Base-by-base conservation (phyloP, 2,329 filamentous ascomycete species). In the Raffaelea arxii region DNA sequence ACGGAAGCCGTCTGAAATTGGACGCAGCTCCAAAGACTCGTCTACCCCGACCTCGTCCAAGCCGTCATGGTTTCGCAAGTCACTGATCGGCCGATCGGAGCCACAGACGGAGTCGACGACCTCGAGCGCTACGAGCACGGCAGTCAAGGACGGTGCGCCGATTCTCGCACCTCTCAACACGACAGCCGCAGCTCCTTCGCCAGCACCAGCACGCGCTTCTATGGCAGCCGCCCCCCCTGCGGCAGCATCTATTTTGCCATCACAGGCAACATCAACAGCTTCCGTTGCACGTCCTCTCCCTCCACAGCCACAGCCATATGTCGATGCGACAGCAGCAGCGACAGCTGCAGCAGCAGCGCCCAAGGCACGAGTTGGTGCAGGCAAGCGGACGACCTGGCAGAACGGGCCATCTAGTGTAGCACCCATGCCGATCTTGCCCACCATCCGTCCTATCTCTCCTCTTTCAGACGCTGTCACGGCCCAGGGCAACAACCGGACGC, bases 51-150 rank as follows among this genome's bases (percentile, higher is more conserved):
- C 74, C 1, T 72, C 82, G 9, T 78, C 86, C 5, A 96, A 96
- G 68, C 86, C 86, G 22, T 97, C 91, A 0, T 98, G 92, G 92
- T 96, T 98, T 67, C 80, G 92, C 54, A 89, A 94, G 62, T 97
- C 92, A 12, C 74, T 98, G 48, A 94, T 96, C 59, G 84, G 85
- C 48, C 78, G 86, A 49, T 81, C 84, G 40, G 83, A 87, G 41
- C 82, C 74, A 55, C 71, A 78, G 7, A 22, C 50, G 11, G 82
- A 86, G 46, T 71, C 75, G n/a, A 68, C 78, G 9, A 59, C 42
- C 2, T 14, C 25, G 2, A 35, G 6, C 6, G 43, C 30, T 9
- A 11, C 24, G n/a, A 25, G 18, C 24, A 27, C 45, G 2, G 27
- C 23, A 4, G 36, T 47, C 16, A 50, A 49, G 24, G 51, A 50